Conservation (phyloP, 371 early-diverging fungal genomes). For the Capillidium heterosporum region DNA sequence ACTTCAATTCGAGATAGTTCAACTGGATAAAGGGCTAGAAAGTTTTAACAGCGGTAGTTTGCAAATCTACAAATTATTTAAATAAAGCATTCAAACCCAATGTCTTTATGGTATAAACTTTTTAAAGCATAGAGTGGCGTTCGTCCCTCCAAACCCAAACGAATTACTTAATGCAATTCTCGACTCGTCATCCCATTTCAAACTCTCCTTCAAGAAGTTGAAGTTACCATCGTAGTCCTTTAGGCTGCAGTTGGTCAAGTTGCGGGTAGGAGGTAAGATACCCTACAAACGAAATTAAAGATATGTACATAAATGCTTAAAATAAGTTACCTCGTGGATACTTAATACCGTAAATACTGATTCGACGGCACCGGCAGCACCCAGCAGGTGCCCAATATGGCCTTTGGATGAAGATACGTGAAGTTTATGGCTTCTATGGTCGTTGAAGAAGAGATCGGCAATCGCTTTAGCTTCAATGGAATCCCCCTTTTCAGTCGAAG, state of each 20-base stretch:
- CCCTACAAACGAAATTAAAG: slow-evolving; percentile 17
- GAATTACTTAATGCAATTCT: slow-evolving; percentile 69
- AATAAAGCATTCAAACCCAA: no score
- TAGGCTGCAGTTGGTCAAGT: slow-evolving; percentile 34
- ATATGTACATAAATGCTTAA: neutral
- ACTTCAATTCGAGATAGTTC: no score
- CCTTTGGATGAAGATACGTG: slow-evolving; percentile 82
- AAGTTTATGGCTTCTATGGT: slow-evolving; percentile 23
- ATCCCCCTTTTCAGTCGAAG: slow-evolving; percentile 56
- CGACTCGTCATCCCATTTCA: slow-evolving; percentile 34
- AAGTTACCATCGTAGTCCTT: slow-evolving; percentile 36
- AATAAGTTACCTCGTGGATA: slow-evolving; percentile 29
- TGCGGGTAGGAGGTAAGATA: slow-evolving; percentile 68
- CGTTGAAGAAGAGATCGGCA: neutral
- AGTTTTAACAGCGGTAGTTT: no score
- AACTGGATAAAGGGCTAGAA: no score
- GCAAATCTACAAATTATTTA: no score
- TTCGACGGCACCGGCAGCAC: slow-evolving; percentile 91
- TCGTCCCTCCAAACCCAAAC: slow-evolving; percentile 96
- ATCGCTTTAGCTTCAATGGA: slow-evolving; percentile 30
- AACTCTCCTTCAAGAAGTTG: slow-evolving; percentile 49
- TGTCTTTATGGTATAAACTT: slow-evolving; percentile 18
- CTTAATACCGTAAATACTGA: slow-evolving; percentile 73
- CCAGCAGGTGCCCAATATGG: slow-evolving; percentile 80
- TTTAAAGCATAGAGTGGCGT: slow-evolving; percentile 63